phyloP scores from a whole-genome alignment of 345 rosid species.

The Dovyalis caffra region DNA sequence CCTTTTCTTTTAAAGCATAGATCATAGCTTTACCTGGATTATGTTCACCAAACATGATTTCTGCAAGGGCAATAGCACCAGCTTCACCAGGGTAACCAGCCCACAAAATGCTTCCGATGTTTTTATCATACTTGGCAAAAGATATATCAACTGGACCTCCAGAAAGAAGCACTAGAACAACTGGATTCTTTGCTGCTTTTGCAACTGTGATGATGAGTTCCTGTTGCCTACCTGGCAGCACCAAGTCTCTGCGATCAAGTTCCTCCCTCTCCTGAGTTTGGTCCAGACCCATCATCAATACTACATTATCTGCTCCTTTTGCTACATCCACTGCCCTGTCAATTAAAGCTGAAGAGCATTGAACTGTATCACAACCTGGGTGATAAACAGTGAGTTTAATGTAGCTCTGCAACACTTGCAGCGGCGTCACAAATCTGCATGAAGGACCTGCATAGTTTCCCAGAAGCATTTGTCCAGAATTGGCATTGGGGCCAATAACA shows the following conservation, averaged over 20 bases:
- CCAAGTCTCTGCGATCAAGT: constrained; percentile 60
- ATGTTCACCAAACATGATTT: constrained; percentile 81
- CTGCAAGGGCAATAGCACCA: constrained; percentile 79
- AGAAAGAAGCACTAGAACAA: constrained; percentile 62
- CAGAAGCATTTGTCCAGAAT: constrained; percentile 47
- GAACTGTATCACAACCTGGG: constrained; percentile 64
- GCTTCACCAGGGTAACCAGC: constrained; percentile 96
- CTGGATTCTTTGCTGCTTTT: constrained; percentile 61
- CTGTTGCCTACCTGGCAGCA: constrained; percentile 74
- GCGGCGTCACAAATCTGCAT: constrained; percentile 56
- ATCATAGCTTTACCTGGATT: constrained; percentile 62
- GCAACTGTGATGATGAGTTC: constrained; percentile 62
- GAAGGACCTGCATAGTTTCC: constrained; percentile 90
- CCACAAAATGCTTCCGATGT: constrained; percentile 79
- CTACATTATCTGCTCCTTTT: constrained; percentile 56
- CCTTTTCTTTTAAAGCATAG: not conserved
- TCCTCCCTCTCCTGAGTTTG: constrained; percentile 73
- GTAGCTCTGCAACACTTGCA: constrained; percentile 55
- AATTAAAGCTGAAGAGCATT: constrained; percentile 52
- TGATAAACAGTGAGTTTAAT: constrained; percentile 45
- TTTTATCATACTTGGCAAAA: constrained; percentile 50
- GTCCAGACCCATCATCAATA: constrained; percentile 85
- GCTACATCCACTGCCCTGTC: constrained; percentile 57
- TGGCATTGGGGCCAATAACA: constrained; percentile 82
- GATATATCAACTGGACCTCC: constrained; percentile 89